Evolutionary conservation across 2,329 filamentous ascomycete species (phyloP).

Genomic region (Colletotrichum noveboracense): DNA sequence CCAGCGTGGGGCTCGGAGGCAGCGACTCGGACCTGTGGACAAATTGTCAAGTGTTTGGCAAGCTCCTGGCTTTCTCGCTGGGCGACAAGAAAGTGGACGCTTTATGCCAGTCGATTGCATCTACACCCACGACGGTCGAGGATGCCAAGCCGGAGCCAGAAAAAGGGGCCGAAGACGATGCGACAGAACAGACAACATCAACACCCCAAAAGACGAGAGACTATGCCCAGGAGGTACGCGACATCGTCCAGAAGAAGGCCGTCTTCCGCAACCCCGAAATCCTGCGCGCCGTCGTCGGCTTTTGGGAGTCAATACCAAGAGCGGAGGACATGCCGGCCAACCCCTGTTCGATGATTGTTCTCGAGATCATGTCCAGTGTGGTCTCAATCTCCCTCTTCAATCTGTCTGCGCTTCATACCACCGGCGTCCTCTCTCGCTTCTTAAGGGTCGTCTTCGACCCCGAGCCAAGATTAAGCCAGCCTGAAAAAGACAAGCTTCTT

Average conservation of each 20-base stretch:
- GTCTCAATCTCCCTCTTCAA: constrained; percentile 71
- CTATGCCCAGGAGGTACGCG: constrained; percentile 45
- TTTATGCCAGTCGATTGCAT: constrained; percentile 64
- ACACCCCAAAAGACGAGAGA: constrained; percentile 6
- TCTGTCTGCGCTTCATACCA: constrained; percentile 72
- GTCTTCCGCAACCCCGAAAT: constrained; percentile 67
- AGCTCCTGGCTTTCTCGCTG: constrained; percentile 79
- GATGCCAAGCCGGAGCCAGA: constrained; percentile 25
- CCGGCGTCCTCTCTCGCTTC: constrained; percentile 72
- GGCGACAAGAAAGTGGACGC: constrained; percentile 77
- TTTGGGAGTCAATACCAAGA: constrained; percentile 68
- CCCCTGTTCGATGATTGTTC: constrained; percentile 66
- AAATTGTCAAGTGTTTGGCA: constrained; percentile 78
- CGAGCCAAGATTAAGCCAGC: constrained; percentile 53
- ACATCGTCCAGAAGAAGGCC: constrained; percentile 56
- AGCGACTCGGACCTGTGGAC: constrained; percentile 72
- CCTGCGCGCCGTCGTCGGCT: constrained; percentile 64
- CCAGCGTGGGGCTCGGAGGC: constrained; percentile 68
- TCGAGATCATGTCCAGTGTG: constrained; percentile 66
- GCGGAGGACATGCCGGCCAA: constrained; percentile 47
- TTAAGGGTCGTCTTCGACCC: constrained; percentile 65
- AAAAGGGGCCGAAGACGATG: constrained; percentile 27
- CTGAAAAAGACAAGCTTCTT: constrained; percentile 65
- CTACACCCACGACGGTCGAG: constrained; percentile 5
- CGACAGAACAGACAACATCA: neutral